Evolutionary conservation across 441 rosid species (phyloP), one percentile per base, ranked within the genome.

Genomic region (Corymbia citriodora): DNA sequence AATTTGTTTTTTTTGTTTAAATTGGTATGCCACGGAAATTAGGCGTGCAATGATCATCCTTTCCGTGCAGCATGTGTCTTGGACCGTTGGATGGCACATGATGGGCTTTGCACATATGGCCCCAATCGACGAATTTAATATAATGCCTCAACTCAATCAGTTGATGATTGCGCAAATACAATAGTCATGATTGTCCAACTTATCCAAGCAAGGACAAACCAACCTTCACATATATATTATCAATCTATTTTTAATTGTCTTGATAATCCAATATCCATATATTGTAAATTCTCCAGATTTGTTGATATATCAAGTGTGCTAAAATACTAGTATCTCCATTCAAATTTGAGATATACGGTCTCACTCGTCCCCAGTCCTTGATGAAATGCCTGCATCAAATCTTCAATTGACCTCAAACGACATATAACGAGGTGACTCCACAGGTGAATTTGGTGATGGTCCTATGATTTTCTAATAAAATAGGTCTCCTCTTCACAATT

Each of bases 281-380:
- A 61, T 27, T 27, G 1, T 61, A 0, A 0, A 61, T 61, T 61
- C 3, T 61, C 2, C 0, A 5, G 0, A 65, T 3, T 65, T 15
- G 19, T n/a, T n/a, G 8, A n/a, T 65, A 8, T 8, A 61, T 29
- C 6, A 27, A 14, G 27, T 61, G 6, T 61, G 31, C 31, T 61
- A 61, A 61, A 11, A 61, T 61, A 6, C 31, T 61, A 0, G 7
- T 57, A 59, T 17, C 70, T 63, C 70, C 33, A 63, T 29, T 63
- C 70, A 63, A 63, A 63, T 29, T 63, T 0, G 19, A 19, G 74
- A 65, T 65, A 15, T 8, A 65, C 18, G 7, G 36, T 65, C 74
- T n/a, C 36, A 65, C 10, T 2, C 36, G 8, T n/a, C n/a, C 4
- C 19, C 4, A n/a, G 1, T 7, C 18, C n/a, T 0, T 8, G 19